These are phyloP conservation scores for Pholiota conissans DNA, from an alignment of 768 basidiomycete species.

Conservation along the genomic window DNA sequence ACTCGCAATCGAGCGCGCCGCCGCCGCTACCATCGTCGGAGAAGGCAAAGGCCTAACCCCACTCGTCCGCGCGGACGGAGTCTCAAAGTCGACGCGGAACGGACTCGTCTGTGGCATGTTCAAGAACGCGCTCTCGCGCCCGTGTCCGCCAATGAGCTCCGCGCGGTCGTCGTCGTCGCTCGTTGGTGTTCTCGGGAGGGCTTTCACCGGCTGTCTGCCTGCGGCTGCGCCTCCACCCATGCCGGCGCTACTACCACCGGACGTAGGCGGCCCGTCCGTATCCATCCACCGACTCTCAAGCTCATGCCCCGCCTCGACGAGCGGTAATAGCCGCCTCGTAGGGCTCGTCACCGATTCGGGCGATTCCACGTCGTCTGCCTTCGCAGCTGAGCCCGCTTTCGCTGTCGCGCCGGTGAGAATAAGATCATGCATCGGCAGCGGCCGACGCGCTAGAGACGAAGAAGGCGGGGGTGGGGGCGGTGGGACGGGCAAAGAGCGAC, in stretches of 20 bases:
- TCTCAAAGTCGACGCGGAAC: constrained; percentile 43
- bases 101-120: constrained; percentile 44
- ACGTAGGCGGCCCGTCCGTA: background rate
- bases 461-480: constrained; percentile 11
- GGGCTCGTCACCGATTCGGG: constrained; percentile 2
- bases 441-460: too few relatives aligned
- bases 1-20: background rate
- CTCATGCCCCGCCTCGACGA: background rate
- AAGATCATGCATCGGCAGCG: too few relatives aligned
- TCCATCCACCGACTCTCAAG: background rate
- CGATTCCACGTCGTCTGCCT: background rate
- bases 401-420: too few relatives aligned
- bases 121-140: constrained; percentile 27
- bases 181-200: constrained; percentile 2
- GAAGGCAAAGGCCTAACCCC: background rate
- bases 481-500: constrained; percentile 15
- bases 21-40: too few relatives aligned
- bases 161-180: constrained; percentile 9
- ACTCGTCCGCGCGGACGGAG: constrained; percentile 10
- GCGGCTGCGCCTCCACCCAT: too few relatives aligned
- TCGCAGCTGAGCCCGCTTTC: background rate
- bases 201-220: background rate
- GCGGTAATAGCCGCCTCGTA: constrained; percentile 3
- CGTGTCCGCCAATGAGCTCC: constrained; percentile 11
- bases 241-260: too few relatives aligned